phyloP scores from a whole-genome alignment of 768 basidiomycete genomes.

The Chiua virens region DNA sequence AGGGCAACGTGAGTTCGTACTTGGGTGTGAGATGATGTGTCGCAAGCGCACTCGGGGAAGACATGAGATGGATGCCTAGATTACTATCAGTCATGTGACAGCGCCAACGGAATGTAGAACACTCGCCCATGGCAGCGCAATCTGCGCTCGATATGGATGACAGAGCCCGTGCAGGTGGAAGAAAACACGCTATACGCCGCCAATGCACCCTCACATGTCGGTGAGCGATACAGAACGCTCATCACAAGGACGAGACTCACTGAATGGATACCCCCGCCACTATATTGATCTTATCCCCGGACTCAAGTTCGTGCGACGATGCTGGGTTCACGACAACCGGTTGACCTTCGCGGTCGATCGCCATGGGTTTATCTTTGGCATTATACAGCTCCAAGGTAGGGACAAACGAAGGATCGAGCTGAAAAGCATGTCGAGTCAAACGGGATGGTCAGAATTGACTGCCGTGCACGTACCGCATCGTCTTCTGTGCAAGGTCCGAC shows the following conservation, averaged over 20 bases:
- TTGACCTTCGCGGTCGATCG: slow-evolving; percentile 38
- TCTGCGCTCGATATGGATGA: slow-evolving; percentile 38
- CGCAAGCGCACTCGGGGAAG: slow-evolving; percentile 42
- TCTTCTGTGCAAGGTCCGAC: slow-evolving; percentile 53
- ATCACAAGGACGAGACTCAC: slow-evolving; percentile 37
- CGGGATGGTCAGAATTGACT: neutral
- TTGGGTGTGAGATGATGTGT: slow-evolving; percentile 66
- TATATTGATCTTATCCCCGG: slow-evolving; percentile 54
- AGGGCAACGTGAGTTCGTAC: slow-evolving; percentile 46
- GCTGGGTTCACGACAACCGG: slow-evolving; percentile 36
- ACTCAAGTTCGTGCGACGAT: slow-evolving; percentile 43
- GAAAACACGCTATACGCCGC: slow-evolving; percentile 51
- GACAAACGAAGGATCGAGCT: slow-evolving; percentile 50
- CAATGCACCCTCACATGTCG: slow-evolving; percentile 45
- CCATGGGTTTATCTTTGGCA: slow-evolving; percentile 47
- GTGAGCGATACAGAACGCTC: neutral
- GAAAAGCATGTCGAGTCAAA: neutral
- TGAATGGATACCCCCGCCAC: slow-evolving; percentile 41
- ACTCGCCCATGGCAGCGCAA: slow-evolving; percentile 57
- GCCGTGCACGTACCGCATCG: slow-evolving; percentile 50
- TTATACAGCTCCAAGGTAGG: slow-evolving; percentile 52
- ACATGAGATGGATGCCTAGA: slow-evolving; percentile 54
- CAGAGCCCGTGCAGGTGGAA: slow-evolving; percentile 37
- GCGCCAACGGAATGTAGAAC: neutral
- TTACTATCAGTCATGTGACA: neutral